These are phyloP conservation scores for Xanthoconium separans DNA, from an alignment of 1,284 basidiomycete genomes.

Conservation along the genomic window DNA sequence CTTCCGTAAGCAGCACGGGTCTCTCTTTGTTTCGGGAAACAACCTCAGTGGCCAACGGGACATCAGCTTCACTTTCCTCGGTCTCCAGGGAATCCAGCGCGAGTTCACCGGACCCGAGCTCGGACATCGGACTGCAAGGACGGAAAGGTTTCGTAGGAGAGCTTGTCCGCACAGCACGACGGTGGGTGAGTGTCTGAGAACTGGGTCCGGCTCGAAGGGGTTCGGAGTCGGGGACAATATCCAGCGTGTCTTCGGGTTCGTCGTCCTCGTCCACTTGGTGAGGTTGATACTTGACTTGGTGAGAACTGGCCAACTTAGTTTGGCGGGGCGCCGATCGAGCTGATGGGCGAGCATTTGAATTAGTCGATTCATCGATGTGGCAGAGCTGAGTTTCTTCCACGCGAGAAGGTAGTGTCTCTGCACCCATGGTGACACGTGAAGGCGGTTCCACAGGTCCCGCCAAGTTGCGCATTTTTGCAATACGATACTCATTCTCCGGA, in stretches of 20 bases:
- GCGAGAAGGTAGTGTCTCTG: constrained; percentile 25
- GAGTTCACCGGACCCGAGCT: constrained; percentile 27
- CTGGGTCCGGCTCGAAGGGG: constrained; percentile 31
- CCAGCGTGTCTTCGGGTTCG: constrained; percentile 32
- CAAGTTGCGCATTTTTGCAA: constrained; percentile 27
- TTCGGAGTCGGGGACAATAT: constrained; percentile 60
- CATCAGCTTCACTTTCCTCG: constrained; percentile 34
- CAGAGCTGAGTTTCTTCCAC: constrained; percentile 19
- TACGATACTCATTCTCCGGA: constrained; percentile 31
- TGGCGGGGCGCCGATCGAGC: constrained; percentile 2
- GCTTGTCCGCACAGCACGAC: constrained; percentile 5
- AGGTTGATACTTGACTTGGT: not conserved
- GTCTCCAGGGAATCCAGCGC: constrained; percentile 33
- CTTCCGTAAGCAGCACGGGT: constrained; percentile 10
- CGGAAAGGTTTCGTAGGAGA: constrained; percentile 19
- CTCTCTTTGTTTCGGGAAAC: constrained; percentile 12
- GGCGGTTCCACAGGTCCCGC: constrained; percentile 23
- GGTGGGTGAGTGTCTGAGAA: constrained; percentile 4
- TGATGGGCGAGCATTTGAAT: not conserved
- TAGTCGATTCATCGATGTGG: not conserved
- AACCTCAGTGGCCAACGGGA: constrained; percentile 39
- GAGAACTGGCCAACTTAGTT: not conserved
- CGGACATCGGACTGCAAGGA: constrained; percentile 28
- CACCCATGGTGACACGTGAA: constrained; percentile 7
- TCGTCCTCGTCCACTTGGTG: not conserved